These are phyloP conservation scores for Phytopythium sindhum DNA, from an alignment of 352 stramenopile species.

Conservation along the genomic window DNA sequence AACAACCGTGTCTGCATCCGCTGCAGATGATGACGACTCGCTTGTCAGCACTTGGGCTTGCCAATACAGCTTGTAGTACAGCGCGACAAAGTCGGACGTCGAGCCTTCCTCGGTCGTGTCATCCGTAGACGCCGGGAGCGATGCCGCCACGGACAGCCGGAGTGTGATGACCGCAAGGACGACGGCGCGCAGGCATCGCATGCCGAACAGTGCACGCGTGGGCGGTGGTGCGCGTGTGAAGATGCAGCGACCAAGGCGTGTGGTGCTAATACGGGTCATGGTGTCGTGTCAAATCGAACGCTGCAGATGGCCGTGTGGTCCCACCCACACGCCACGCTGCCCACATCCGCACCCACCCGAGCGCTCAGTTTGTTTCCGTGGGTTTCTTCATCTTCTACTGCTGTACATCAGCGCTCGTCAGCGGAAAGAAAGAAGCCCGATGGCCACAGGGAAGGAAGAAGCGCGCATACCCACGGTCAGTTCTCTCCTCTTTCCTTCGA, in stretches of 20 bases:
- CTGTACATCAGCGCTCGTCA: no score
- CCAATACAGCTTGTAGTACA: constrained; percentile 22
- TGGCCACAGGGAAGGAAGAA: not conserved
- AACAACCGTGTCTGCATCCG: not conserved
- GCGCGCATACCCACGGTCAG: not conserved
- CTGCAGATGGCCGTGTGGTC: not conserved
- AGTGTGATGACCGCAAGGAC: not conserved
- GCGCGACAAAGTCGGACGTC: constrained; percentile 15
- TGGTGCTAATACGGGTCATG: no score
- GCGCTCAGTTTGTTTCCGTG: not conserved
- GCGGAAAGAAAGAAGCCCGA: no score
- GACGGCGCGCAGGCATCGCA: not conserved
- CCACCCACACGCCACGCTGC: no score
- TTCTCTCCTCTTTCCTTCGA: no score
- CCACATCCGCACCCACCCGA: not conserved
- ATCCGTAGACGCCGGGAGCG: not conserved
- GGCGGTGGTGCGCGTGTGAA: no score
- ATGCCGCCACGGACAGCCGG: not conserved
- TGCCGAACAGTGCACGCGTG: not conserved
- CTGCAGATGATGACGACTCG: constrained; percentile 1
- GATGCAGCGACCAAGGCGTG: no score
- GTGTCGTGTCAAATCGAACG: not conserved
- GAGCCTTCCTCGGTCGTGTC: not conserved
- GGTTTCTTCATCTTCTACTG: not conserved
- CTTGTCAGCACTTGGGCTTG: not conserved